These are phyloP conservation scores for Rhodotorula graminis DNA, from an alignment of 768 basidiomycete genomes.

Conservation along the genomic window DNA sequence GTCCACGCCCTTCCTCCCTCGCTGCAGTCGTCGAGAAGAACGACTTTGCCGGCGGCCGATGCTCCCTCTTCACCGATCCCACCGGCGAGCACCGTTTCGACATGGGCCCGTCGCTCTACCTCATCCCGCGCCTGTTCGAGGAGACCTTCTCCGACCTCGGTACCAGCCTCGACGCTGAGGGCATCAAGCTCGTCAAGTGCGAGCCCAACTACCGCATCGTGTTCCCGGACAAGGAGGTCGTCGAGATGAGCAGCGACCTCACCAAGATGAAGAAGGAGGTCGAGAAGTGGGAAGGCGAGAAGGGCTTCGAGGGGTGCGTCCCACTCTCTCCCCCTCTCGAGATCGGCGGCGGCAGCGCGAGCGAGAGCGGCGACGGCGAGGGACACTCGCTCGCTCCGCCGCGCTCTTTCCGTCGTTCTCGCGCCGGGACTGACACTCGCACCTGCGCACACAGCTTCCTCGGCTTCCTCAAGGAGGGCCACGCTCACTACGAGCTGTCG, in stretches of 20 bases:
- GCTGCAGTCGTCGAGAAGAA: conserved; percentile 50
- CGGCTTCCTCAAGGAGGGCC: conserved; percentile 44
- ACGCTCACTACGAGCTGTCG: conserved; percentile 48
- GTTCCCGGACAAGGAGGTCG: conserved; percentile 50
- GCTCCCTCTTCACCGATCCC: conserved; percentile 46
- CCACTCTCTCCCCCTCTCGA: background rate
- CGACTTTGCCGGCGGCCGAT: conserved; percentile 50
- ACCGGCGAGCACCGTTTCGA: conserved; percentile 49
- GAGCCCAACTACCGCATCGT: conserved; percentile 51
- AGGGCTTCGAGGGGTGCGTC: conserved; percentile 45
- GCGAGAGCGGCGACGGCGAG: background rate
- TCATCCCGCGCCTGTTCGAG: conserved; percentile 49
- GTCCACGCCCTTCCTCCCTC: too few relatives aligned
- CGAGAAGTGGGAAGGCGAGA: conserved; percentile 49
- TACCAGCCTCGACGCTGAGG: conserved; percentile 45
- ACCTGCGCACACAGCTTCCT: conserved; percentile 35
- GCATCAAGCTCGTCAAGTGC: conserved; percentile 50
- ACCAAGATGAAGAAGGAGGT: conserved; percentile 47
- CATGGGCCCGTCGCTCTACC: conserved; percentile 33
- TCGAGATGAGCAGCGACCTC: conserved; percentile 48
- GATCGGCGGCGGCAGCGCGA: background rate
- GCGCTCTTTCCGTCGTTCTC: too few relatives aligned
- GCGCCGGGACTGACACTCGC: too few relatives aligned
- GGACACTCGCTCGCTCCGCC: background rate
- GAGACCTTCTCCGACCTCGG: conserved; percentile 49